Percentiles rank a stretch among this genome's conserved stretches.
These are phyloP conservation scores for Amborella trichopoda DNA, from an alignment of 164 flowering plant species.

Conservation along the genomic window DNA sequence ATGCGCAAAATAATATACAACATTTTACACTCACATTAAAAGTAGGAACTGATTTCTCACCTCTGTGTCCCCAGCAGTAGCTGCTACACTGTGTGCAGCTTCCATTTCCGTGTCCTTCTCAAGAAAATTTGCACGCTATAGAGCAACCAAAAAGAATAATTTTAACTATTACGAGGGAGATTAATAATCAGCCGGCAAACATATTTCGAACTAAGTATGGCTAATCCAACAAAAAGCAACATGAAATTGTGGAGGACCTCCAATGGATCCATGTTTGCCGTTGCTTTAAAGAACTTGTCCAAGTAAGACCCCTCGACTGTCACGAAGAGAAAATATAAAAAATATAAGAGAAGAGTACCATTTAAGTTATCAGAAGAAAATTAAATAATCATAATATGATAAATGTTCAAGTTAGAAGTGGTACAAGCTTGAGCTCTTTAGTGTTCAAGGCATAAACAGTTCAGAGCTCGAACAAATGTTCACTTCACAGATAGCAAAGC, in stretches of 20 bases:
- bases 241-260: conserved; percentile 31
- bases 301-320: conserved; percentile 77
- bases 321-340: conserved; percentile 3
- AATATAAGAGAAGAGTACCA: not conserved
- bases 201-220: not conserved
- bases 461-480: too few relatives aligned
- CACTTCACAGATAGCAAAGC: too few relatives aligned
- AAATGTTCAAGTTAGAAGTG: too few relatives aligned
- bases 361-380: too few relatives aligned
- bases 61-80: conserved; percentile 91
- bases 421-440: too few relatives aligned
- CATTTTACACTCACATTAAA: not conserved
- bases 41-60: conserved; percentile 19
- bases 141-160: not conserved
- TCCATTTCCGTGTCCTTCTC: conserved; percentile 90
- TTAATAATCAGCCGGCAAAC: not conserved
- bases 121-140: conserved; percentile 80
- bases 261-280: conserved; percentile 59
- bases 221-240: not conserved
- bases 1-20: not conserved
- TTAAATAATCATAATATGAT: too few relatives aligned
- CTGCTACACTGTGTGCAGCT: conserved; percentile 91
- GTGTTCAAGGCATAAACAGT: too few relatives aligned
- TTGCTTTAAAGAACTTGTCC: conserved; percentile 77
- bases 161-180: not conserved